These are phyloP conservation scores for Fusarium sp. DNA, from an alignment of 2,329 filamentous ascomycete genomes.

Conservation along the genomic window DNA sequence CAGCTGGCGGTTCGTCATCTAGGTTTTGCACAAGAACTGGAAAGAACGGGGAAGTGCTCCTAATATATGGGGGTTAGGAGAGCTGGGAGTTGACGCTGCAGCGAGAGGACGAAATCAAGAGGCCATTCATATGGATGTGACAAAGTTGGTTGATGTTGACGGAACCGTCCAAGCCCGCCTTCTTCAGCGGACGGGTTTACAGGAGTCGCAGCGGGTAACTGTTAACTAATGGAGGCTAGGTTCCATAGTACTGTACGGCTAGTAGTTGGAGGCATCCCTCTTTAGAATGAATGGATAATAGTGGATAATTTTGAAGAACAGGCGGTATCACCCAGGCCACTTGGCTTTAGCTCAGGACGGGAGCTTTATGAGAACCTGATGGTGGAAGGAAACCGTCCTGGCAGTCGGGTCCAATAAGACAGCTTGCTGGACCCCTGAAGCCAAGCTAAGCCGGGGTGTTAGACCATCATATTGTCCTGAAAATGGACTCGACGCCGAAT, in stretches of 20 bases:
- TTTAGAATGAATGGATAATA: slow-evolving; percentile 14
- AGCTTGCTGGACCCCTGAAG: slow-evolving; percentile 23
- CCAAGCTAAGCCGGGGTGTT: neutral
- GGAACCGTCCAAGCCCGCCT: slow-evolving; percentile 19
- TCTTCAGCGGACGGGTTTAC: slow-evolving; percentile 31
- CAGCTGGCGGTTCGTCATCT: slow-evolving; percentile 53
- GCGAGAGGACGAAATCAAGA: slow-evolving; percentile 25
- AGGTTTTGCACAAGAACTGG: slow-evolving; percentile 42
- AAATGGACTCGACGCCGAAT: neutral
- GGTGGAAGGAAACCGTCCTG: neutral
- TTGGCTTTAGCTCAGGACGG: slow-evolving; percentile 7
- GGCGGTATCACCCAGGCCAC: slow-evolving; percentile 17
- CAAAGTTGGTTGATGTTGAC: slow-evolving; percentile 26
- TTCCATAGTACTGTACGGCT: neutral
- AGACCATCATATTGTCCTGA: slow-evolving; percentile 20
- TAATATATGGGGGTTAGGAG: slow-evolving; percentile 6
- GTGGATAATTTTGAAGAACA: slow-evolving; percentile 26
- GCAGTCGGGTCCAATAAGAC: slow-evolving; percentile 17
- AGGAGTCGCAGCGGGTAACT: slow-evolving; percentile 34
- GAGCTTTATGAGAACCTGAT: slow-evolving; percentile 6
- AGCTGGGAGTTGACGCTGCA: slow-evolving; percentile 3
- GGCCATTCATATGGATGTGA: slow-evolving; percentile 27
- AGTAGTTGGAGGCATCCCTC: neutral
- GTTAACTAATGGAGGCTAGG: neutral
- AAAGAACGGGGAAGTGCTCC: slow-evolving; percentile 16